Percentiles rank a stretch among this genome's conserved stretches.
Evolutionary conservation across 352 stramenopile species (phyloP).

Genomic region (Pythium vanterpoolii): DNA sequence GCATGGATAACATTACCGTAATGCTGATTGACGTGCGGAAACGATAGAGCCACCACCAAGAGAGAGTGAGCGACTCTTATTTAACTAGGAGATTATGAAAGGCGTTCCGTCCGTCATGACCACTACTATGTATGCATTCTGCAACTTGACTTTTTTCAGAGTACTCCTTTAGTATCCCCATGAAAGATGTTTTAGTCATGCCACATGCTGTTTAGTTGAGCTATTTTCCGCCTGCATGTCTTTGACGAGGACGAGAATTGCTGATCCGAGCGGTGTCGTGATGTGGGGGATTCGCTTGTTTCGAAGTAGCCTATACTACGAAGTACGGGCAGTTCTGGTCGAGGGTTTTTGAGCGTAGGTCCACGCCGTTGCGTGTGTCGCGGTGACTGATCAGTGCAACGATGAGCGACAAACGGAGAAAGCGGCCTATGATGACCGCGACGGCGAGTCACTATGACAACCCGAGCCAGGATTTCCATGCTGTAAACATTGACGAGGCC

Average conservation of each 20-base stretch:
- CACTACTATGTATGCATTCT: not conserved
- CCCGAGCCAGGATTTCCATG: conserved; percentile 36
- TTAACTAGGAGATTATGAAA: conserved; percentile 17
- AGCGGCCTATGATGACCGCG: conserved; percentile 23
- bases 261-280: no score
- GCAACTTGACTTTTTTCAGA: not conserved
- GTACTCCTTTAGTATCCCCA: not conserved
- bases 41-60: no score
- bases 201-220: conserved; percentile 8
- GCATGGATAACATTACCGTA: conserved; percentile 77
- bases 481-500: conserved; percentile 25
- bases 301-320: no score
- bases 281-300: not conserved
- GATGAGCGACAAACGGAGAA: conserved; percentile 43
- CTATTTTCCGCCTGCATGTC: conserved; percentile 9
- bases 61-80: no score
- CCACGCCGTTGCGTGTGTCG: not conserved
- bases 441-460: conserved; percentile 26
- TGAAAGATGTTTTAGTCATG: not conserved
- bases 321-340: not conserved
- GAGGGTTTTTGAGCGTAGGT: not conserved
- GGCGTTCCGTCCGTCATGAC: not conserved
- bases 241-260: conserved; percentile 5
- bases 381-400: not conserved
- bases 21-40: conserved; percentile 65